phyloP scores from a whole-genome alignment of 306 rosid species.

The Cucumis melo region DNA sequence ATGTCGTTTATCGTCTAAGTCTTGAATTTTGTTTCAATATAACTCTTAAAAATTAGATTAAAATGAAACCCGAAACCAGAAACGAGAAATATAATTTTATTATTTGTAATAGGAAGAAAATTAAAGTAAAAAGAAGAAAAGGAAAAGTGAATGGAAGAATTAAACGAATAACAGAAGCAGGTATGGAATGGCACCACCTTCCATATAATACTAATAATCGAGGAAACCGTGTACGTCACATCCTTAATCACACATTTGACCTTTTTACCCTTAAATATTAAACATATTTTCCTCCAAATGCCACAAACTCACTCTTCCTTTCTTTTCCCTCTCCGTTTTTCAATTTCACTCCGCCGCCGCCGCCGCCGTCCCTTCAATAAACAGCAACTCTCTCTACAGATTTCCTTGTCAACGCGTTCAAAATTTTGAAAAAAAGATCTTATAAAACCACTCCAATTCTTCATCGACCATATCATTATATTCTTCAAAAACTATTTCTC shows the following conservation, averaged over 20 bases:
- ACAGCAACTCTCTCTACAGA: neutral
- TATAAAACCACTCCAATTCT: neutral
- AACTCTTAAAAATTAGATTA: no score
- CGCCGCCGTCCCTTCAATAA: conserved; percentile 8
- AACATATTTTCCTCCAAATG: neutral
- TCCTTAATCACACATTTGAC: neutral
- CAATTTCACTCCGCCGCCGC: conserved; percentile 19
- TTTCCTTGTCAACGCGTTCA: neutral
- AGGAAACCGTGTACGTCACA: neutral
- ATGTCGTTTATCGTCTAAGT: no score
- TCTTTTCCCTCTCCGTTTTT: neutral
- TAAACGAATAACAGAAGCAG: neutral
- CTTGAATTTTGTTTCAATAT: no score
- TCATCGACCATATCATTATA: neutral
- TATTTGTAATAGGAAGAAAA: no score
- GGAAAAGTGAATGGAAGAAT: neutral
- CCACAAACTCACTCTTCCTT: conserved; percentile 4
- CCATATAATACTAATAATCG: neutral
- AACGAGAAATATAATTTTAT: no score
- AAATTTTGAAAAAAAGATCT: neutral
- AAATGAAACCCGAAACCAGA: no score
- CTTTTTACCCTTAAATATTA: neutral
- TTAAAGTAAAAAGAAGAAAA: neutral
- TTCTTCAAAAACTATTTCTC: no score
- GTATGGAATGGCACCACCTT: neutral